Conservation (phyloP, 148 eudicot genomes). For the Rhododendron ferrugineum region DNA sequence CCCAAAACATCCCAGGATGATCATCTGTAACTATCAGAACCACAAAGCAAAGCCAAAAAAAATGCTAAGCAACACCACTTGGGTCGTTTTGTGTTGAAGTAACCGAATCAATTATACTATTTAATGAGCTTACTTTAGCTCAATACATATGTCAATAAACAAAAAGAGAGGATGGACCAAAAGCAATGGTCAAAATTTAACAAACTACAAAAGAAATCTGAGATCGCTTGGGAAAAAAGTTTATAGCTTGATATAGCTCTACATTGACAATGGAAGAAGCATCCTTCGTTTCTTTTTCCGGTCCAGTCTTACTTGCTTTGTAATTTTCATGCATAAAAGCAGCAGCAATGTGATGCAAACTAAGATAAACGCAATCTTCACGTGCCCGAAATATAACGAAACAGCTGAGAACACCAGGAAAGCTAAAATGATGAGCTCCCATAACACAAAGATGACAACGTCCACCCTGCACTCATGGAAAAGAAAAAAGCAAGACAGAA, state of each 20-base stretch:
- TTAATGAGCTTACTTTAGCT: constrained; percentile 18
- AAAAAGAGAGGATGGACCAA: constrained; percentile 15
- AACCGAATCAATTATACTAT: constrained; percentile 13
- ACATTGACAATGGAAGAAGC: constrained; percentile 99
- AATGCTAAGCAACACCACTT: not conserved
- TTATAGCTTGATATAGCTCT: constrained; percentile 7
- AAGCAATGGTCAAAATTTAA: constrained; percentile 15
- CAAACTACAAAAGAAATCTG: constrained; percentile 9
- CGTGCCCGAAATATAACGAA: constrained; percentile 81
- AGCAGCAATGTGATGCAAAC: constrained; percentile 59
- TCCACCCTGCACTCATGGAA: constrained; percentile 68
- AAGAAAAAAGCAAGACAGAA: constrained; percentile 14
- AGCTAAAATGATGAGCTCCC: constrained; percentile 93
- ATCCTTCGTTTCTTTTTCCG: constrained; percentile 95
- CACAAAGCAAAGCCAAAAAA: not conserved
- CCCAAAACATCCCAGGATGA: not conserved
- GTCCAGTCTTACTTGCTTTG: constrained; percentile 85
- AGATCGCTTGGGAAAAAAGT: not conserved
- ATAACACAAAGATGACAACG: constrained; percentile 78
- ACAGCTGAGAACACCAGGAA: constrained; percentile 87
- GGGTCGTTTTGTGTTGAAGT: not conserved
- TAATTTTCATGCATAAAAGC: constrained; percentile 79
- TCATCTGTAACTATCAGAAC: not conserved
- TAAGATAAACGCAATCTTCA: constrained; percentile 70
- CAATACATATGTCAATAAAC: constrained; percentile 17